A percentile compares a stretch with the other conserved stretches of the same genome.
These are phyloP conservation scores for Acorus calamus DNA, from an alignment of 106 monocot genomes.

Conservation along the genomic window DNA sequence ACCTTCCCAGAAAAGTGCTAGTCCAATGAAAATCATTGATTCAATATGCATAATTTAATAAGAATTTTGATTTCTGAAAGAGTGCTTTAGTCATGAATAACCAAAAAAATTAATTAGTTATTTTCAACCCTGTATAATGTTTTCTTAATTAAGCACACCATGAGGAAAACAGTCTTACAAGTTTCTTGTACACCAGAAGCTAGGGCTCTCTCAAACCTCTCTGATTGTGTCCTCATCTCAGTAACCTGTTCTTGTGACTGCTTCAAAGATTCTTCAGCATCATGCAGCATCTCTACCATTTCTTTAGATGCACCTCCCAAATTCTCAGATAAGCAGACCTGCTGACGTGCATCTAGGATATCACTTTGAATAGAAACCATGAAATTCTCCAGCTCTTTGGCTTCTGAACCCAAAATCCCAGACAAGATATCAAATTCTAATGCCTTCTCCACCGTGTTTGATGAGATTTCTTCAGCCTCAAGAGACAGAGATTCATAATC, in stretches of 20 bases:
- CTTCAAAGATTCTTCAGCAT: conserved; percentile 46
- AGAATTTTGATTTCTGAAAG: too few relatives aligned
- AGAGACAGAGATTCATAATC: conserved; percentile 33
- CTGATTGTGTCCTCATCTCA: conserved; percentile 46
- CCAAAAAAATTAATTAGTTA: too few relatives aligned
- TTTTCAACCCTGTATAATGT: too few relatives aligned
- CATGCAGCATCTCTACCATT: conserved; percentile 31
- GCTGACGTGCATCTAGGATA: conserved; percentile 22
- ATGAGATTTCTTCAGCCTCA: conserved; percentile 23
- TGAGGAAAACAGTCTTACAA: conserved; percentile 19
- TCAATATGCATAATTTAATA: too few relatives aligned
- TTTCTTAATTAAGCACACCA: neutral
- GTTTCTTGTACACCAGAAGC: conserved; percentile 23
- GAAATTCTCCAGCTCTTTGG: conserved; percentile 56
- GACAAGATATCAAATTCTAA: conserved; percentile 61
- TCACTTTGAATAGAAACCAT: conserved; percentile 39
- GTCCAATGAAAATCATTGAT: too few relatives aligned
- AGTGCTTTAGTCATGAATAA: too few relatives aligned
- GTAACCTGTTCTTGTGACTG: conserved; percentile 37
- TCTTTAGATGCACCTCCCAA: conserved; percentile 21
- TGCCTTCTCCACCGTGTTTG: conserved; percentile 22
- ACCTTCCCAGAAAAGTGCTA: too few relatives aligned
- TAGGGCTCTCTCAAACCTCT: conserved; percentile 38
- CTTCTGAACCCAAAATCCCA: conserved; percentile 55
- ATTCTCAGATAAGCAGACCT: conserved; percentile 1